These are phyloP conservation scores for Blepharisma stoltei DNA, from an alignment of 73 alveolate genomes.

Conservation along the genomic window DNA sequence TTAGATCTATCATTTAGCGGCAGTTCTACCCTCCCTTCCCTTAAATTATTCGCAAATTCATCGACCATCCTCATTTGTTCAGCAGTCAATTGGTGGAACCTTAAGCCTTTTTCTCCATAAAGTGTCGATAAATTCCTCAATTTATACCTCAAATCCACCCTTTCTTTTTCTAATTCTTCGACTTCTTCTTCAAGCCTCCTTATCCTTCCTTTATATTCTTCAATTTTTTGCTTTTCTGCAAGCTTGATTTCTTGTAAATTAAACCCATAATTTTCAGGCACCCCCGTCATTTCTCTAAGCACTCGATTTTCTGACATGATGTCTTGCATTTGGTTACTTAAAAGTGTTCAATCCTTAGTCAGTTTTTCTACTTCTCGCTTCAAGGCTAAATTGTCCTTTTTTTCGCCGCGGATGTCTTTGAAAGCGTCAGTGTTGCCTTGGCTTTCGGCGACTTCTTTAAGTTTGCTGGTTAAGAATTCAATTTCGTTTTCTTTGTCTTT, in stretches of 20 bases:
- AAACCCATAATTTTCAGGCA: conserved; percentile 91
- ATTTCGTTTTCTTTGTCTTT: conserved; percentile 56
- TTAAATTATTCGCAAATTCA: conserved; percentile 43
- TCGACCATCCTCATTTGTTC: conserved; percentile 46
- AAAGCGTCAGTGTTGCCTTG: conserved; percentile 52
- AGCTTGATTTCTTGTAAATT: conserved; percentile 79
- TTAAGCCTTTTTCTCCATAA: conserved; percentile 25
- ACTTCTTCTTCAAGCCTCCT: conserved; percentile 87
- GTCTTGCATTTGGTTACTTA: conserved; percentile 75
- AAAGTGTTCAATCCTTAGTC: conserved; percentile 49
- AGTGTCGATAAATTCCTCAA: conserved; percentile 39
- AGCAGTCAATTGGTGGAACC: conserved; percentile 45
- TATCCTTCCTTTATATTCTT: conserved; percentile 90
- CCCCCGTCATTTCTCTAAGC: conserved; percentile 89
- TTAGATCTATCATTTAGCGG: conserved; percentile 30
- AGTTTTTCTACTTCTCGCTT: conserved; percentile 46
- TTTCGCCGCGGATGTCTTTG: conserved; percentile 54
- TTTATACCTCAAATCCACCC: conserved; percentile 80
- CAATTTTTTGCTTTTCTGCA: conserved; percentile 87
- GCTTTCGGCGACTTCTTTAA: conserved; percentile 60
- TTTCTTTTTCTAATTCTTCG: conserved; percentile 91
- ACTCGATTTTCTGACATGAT: conserved; percentile 88
- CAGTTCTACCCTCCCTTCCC: conserved; percentile 44
- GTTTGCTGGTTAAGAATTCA: conserved; percentile 52
- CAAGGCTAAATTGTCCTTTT: conserved; percentile 51